Base-by-base conservation (phyloP, 306 rosid species). In the Prunus davidiana region DNA sequence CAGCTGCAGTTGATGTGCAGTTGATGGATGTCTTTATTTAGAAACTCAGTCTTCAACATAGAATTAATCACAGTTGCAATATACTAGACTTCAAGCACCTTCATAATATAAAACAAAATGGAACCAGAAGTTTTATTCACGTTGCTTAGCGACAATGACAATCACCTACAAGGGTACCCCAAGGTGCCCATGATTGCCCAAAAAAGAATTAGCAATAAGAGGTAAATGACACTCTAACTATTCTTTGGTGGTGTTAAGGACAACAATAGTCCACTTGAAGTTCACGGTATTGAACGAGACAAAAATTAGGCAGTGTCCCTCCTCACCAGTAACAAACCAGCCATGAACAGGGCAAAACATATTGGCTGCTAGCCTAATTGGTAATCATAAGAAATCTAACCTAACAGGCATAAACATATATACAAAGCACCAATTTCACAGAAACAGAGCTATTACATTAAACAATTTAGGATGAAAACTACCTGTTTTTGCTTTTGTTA, bases 401-500 rank as follows among this genome's bases (percentile, higher is more conserved):
- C 46, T 27, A 8, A 1, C 10, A 41, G 32, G 74, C 22, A n/a
- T 32, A 70, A 47, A 11, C 18, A 75, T 22, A 64, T 64, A 67
- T 0, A 14, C 77, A 27, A 11, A 32, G 22, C 7, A 25, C 24
- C 20, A 41, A 41, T 27, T 51, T 49, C 56, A 66, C 55, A 27
- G 28, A 15, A 46, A 54, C 14, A 64, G 32, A 57, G 24, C 20
- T 60, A 27, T 28, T 7, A 18, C 24, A 55, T 22, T 8, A 38
- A 27, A 67, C 61, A 78, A 45, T 77, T 64, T 24, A 54, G 61
- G 78, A 13, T 13, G 58, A 80, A 67, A 72, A 66, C 72, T 88
- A 93, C 98, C 96, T 88, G 97, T 67, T 86, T 91, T 93, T 46
- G 92, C 84, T 86, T 93, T 93, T 16, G 91, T 88, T 75, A 88